Evolutionary conservation across 2,329 filamentous ascomycete genomes (phyloP).

Genomic region (Trichophyton equinum): DNA sequence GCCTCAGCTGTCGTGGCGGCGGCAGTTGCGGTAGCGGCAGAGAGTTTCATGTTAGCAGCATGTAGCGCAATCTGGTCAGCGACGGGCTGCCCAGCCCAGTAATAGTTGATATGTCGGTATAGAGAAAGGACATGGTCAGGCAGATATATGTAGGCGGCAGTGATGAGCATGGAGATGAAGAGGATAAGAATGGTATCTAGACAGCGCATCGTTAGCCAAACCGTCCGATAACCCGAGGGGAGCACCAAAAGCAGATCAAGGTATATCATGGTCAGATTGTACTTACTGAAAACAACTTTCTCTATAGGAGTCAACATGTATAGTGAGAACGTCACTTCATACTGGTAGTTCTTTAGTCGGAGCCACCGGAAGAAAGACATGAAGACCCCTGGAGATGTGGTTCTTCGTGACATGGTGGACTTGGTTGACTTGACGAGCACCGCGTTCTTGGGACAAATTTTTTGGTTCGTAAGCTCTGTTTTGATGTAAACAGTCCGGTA

Average conservation of each 20-base stretch:
- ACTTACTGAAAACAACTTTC: constrained; percentile 92
- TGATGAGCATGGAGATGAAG: constrained; percentile 70
- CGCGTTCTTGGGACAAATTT: not conserved
- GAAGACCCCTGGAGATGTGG: constrained; percentile 27
- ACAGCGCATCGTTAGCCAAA: not conserved
- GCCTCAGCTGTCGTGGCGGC: not conserved
- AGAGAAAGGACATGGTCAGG: constrained; percentile 80
- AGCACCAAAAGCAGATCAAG: constrained; percentile 1
- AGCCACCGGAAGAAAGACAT: constrained; percentile 64
- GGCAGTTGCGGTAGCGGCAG: constrained; percentile 15
- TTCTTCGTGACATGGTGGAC: constrained; percentile 8
- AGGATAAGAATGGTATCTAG: constrained; percentile 85
- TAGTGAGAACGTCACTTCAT: constrained; percentile 89
- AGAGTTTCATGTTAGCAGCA: constrained; percentile 1
- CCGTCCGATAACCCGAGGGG: not conserved
- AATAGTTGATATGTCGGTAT: constrained; percentile 80
- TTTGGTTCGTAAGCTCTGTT: not conserved
- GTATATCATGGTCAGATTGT: not conserved
- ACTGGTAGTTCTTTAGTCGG: constrained; percentile 91
- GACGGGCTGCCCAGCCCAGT: constrained; percentile 65
- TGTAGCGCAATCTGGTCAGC: constrained; percentile 17
- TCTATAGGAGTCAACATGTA: constrained; percentile 97
- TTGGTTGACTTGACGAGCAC: not conserved
- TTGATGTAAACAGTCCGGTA: too few species aligned
- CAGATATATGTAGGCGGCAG: constrained; percentile 82